phyloP scores from a whole-genome alignment of 495 filamentous ascomycete species.

The Neurospora sp. region DNA sequence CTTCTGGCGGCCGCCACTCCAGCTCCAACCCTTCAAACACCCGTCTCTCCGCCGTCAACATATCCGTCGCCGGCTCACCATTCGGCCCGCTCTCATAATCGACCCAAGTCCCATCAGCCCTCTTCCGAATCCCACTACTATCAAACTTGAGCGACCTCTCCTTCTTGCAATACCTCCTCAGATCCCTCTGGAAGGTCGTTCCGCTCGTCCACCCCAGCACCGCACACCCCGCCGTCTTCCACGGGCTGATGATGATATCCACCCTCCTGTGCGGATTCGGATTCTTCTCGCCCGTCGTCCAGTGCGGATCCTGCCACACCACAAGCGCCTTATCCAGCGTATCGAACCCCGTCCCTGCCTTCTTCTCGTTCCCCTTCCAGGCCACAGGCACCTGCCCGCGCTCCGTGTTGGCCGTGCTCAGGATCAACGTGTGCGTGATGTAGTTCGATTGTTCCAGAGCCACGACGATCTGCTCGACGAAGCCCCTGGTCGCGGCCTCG shows the following conservation, averaged over 20 bases:
- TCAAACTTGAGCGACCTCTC: slow-evolving; percentile 74
- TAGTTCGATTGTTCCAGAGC: slow-evolving; percentile 56
- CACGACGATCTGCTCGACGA: slow-evolving; percentile 57
- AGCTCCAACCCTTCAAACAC: slow-evolving; percentile 75
- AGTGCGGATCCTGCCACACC: slow-evolving; percentile 80
- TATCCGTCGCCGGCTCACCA: slow-evolving; percentile 37
- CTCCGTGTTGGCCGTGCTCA: slow-evolving; percentile 54
- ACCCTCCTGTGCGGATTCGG: slow-evolving; percentile 74
- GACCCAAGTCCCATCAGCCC: slow-evolving; percentile 53
- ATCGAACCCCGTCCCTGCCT: slow-evolving; percentile 57
- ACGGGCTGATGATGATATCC: slow-evolving; percentile 87
- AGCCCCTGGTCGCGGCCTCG: slow-evolving; percentile 48
- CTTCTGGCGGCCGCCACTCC: slow-evolving; percentile 58
- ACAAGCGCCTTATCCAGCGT: slow-evolving; percentile 83
- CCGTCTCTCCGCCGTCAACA: slow-evolving; percentile 63
- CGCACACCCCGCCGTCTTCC: slow-evolving; percentile 80
- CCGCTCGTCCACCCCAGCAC: slow-evolving; percentile 83
- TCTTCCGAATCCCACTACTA: slow-evolving; percentile 70
- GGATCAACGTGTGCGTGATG: slow-evolving; percentile 73
- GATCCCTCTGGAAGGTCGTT: slow-evolving; percentile 80
- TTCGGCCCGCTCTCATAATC: slow-evolving; percentile 42
- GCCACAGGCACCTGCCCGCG: slow-evolving; percentile 57
- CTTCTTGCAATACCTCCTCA: slow-evolving; percentile 70
- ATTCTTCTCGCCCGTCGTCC: slow-evolving; percentile 42
- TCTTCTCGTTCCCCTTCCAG: slow-evolving; percentile 34